Percentiles rank a stretch among this genome's conserved stretches.
Conservation (phyloP, 2,329 filamentous ascomycete genomes). For the Penicillium crustosum region DNA sequence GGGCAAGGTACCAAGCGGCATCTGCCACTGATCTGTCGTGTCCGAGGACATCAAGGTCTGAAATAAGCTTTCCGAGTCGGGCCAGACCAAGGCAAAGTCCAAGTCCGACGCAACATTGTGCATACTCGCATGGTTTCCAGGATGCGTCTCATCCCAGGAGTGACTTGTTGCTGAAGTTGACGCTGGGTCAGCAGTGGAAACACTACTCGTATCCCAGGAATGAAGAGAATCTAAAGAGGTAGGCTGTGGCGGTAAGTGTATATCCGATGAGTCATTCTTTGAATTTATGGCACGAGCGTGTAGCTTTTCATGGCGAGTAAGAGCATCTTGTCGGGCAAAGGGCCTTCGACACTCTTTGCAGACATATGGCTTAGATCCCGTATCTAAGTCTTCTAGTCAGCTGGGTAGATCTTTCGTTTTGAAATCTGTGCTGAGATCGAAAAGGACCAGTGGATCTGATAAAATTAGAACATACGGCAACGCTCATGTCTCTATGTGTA, state of each 20-base stretch:
- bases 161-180: constrained; percentile 24
- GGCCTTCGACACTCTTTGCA: constrained; percentile 44
- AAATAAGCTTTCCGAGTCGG: constrained; percentile 47
- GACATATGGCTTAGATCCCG: constrained; percentile 43
- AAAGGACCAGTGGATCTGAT: background rate
- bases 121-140: constrained; percentile 17
- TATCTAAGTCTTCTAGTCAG: constrained; percentile 35
- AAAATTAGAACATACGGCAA: constrained; percentile 37
- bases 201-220: constrained; percentile 28
- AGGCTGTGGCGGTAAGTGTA: constrained; percentile 16
- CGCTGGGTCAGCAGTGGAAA: constrained; percentile 17
- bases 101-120: constrained; percentile 33
- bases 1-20: constrained; percentile 44
- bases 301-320: constrained; percentile 47
- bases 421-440: too few relatives aligned
- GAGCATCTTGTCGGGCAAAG: constrained; percentile 47
- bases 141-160: constrained; percentile 27
- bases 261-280: constrained; percentile 19
- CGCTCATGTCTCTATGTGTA: constrained; percentile 44
- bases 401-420: constrained; percentile 3
- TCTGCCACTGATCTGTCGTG: constrained; percentile 43
- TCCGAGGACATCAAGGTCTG: constrained; percentile 47
- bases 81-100: constrained; percentile 48
- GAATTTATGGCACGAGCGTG: constrained; percentile 33
- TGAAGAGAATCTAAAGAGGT: constrained; percentile 22